Base-by-base conservation (phyloP, 441 rosid species). In the Manihot esculenta region DNA sequence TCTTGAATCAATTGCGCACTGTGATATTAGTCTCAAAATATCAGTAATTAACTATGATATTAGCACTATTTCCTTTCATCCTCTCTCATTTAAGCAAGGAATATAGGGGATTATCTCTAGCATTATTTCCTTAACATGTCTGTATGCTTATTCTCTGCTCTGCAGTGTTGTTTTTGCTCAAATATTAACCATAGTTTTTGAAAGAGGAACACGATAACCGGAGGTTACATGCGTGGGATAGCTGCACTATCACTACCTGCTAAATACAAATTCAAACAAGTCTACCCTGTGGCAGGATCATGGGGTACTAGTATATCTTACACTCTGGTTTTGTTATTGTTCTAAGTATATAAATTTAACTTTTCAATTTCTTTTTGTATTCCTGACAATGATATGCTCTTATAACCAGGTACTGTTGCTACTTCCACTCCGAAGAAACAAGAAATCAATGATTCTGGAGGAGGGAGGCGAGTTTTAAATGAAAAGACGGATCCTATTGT, bases 401-500 rank as follows among this genome's bases (percentile, higher is more conserved):
- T 51, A 9, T 60, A 73, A 62, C 45, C 81, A 85, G 87, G 81
- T 58, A 69, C 69, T 26, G 50, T 81, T 80, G 74, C 82, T 48
- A 77, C 82, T 42, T 56, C 77, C n/a, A 82, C 82, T 57, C 88
- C 85, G 0, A 79, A 76, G 78, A 81, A 81, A 72, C 74, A 11
- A 11, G 77, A 48, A 50, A 76, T 66, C 6, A 72, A 66, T 27
- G 75, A 71, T 21, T 27, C 55, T 38, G 53, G 38, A 0, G 80
- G 58, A 64, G 78, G 69, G 63, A 65, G 70, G 49, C 30, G 41
- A 3, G 33, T 79, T 17, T 23, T 70, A 54, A 67, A 21, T 7
- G 88, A 77, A 61, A 79, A 76, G 21, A 64, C 71, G 0, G 90
- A 84, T 26, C 92, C 89, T 17, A 67, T 74, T 26, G 88, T 80